Conservation (phyloP, 202 grass and related monocot genomes). For the Tripidium arundinaceum region DNA sequence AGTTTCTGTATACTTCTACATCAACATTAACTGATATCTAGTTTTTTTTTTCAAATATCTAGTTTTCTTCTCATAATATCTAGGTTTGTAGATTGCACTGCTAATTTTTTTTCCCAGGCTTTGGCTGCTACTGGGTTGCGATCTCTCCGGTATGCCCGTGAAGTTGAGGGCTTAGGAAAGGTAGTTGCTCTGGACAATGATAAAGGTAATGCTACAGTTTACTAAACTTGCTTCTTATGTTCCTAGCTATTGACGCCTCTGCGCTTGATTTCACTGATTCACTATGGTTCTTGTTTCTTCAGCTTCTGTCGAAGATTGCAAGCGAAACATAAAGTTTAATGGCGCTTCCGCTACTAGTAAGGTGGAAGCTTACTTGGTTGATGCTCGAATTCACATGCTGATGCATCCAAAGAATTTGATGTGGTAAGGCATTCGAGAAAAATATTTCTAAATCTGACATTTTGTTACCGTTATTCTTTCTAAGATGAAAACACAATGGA, state of each 20-base stretch:
- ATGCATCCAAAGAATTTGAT: conserved; percentile 98
- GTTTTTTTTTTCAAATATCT: background rate
- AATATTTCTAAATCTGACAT: conserved; percentile 1
- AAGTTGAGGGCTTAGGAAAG: conserved; percentile 72
- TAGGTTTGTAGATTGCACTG: background rate
- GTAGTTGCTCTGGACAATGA: conserved; percentile 92
- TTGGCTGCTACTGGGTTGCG: conserved; percentile 92
- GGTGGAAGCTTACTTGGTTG: conserved; percentile 85
- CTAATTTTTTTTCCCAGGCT: conserved; percentile 43
- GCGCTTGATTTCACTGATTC: conserved; percentile 36
- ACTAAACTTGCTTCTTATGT: conserved; percentile 16
- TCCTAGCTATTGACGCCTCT: background rate
- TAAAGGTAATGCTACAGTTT: conserved; percentile 50
- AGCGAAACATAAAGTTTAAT: conserved; percentile 88
- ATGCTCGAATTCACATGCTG: conserved; percentile 97
- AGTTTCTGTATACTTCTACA: background rate
- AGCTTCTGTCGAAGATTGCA: conserved; percentile 93
- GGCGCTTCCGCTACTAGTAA: conserved; percentile 62
- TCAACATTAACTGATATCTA: conserved; percentile 22
- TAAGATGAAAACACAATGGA: conserved; percentile 9
- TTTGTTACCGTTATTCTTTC: background rate
- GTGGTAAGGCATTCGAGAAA: conserved; percentile 48
- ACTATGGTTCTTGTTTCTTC: conserved; percentile 35
- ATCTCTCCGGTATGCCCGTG: conserved; percentile 76
- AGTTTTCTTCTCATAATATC: background rate